phyloP scores from a whole-genome alignment of 768 basidiomycete genomes.

The Panus rudis region DNA sequence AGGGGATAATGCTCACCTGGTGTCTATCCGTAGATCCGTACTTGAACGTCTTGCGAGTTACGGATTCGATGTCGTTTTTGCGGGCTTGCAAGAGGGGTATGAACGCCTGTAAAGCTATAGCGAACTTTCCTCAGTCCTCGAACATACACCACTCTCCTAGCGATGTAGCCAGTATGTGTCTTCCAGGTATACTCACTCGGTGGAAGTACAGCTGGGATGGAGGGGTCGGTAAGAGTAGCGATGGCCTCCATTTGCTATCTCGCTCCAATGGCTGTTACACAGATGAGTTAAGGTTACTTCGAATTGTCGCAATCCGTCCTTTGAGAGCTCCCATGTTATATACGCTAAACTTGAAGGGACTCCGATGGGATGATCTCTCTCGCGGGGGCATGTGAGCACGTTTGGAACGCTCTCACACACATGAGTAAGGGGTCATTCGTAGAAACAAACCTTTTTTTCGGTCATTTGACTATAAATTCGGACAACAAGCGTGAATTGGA shows the following conservation, averaged over 20 bases:
- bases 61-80: constrained; percentile 37
- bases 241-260: not conserved
- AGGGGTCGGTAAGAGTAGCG: not conserved
- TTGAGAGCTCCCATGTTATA: no score
- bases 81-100: constrained; percentile 43
- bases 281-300: no score
- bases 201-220: not conserved
- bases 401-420: no score
- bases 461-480: no score
- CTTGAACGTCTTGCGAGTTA: constrained; percentile 47
- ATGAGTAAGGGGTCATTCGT: no score
- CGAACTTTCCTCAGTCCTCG: not conserved
- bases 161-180: not conserved
- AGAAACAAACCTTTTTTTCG: no score
- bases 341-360: no score
- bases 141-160: not conserved
- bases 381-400: no score
- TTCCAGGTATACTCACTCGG: not conserved
- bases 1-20: constrained; percentile 27
- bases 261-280: no score
- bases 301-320: no score
- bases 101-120: constrained; percentile 28
- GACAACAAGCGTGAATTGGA: no score
- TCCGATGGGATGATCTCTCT: no score
- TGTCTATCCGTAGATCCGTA: constrained; percentile 49